Percentiles rank a stretch among this genome's conserved stretches.
Evolutionary conservation across 257 asterid species (phyloP).

Genomic region (Gardenia jasminoides): DNA sequence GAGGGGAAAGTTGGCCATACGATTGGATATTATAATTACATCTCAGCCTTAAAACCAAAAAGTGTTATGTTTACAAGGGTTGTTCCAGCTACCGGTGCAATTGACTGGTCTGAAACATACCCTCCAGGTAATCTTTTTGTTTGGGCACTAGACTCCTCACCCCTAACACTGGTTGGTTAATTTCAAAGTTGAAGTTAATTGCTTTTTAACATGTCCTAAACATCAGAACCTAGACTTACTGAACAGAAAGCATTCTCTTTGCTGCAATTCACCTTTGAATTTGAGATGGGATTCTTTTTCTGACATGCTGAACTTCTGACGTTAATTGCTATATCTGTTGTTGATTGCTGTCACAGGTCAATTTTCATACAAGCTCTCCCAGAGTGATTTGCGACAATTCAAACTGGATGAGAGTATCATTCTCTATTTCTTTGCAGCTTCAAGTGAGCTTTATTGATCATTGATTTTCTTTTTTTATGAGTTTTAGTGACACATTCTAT

Average conservation of each 20-base stretch:
- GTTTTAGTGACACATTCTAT: background rate
- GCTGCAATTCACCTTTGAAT: background rate
- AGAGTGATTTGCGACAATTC: constrained; percentile 66
- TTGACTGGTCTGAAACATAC: constrained; percentile 57
- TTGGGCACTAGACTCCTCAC: constrained; percentile 8
- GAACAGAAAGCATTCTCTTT: background rate
- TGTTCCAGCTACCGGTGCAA: constrained; percentile 61
- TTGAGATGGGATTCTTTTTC: background rate
- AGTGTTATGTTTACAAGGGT: constrained; percentile 48
- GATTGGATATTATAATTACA: constrained; percentile 53
- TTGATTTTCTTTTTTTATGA: background rate
- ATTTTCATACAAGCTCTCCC: constrained; percentile 44
- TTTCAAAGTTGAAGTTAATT: background rate
- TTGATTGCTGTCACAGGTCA: constrained; percentile 45
- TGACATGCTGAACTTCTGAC: background rate
- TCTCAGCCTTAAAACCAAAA: constrained; percentile 75
- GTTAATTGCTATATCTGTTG: constrained; percentile 5
- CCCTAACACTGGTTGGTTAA: background rate
- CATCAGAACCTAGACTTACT: background rate
- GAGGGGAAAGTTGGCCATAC: constrained; percentile 50
- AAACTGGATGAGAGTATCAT: constrained; percentile 65
- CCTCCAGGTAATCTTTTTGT: constrained; percentile 63
- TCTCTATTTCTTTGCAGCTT: constrained; percentile 55
- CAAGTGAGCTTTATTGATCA: constrained; percentile 49
- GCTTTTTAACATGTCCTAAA: background rate